Conservation (phyloP, 2,329 filamentous ascomycete species). For the Aspergillus novofumigatus region DNA sequence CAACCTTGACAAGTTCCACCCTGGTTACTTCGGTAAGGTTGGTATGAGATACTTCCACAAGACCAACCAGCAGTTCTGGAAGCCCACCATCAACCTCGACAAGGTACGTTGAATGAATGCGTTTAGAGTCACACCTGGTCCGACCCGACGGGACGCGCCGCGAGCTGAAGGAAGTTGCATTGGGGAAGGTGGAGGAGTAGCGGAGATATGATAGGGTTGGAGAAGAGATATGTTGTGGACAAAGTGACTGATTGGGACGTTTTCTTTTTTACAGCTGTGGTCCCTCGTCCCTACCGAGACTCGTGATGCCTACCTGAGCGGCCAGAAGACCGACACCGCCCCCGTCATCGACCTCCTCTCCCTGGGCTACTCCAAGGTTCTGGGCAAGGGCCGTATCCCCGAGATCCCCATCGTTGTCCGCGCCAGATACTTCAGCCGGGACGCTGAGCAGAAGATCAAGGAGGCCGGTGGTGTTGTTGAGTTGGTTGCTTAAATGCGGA, state of each 20-base stretch:
- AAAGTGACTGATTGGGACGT: constrained; percentile 14
- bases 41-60: constrained; percentile 97
- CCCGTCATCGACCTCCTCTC: constrained; percentile 97
- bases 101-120: constrained; percentile 62
- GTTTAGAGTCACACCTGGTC: neutral
- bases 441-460: constrained; percentile 98
- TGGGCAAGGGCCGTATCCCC: constrained; percentile 96
- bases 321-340: constrained; percentile 82
- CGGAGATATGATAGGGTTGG: neutral
- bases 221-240: neutral
- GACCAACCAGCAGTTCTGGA: constrained; percentile 94
- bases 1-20: constrained; percentile 91
- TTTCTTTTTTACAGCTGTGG: constrained; percentile 65
- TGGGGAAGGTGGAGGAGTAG: neutral
- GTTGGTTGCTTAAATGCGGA: constrained; percentile 73
- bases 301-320: constrained; percentile 82
- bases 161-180: neutral
- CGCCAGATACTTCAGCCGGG: constrained; percentile 89
- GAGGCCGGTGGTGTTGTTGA: constrained; percentile 94
- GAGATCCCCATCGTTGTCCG: constrained; percentile 90
- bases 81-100: constrained; percentile 97
- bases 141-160: neutral
- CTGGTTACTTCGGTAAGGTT: constrained; percentile 99
- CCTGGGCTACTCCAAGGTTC: constrained; percentile 96
- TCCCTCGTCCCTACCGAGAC: constrained; percentile 88